Percentiles rank a stretch among this genome's conserved stretches.
Conservation (phyloP, 768 basidiomycete species). For the Lactarius psammicola region DNA sequence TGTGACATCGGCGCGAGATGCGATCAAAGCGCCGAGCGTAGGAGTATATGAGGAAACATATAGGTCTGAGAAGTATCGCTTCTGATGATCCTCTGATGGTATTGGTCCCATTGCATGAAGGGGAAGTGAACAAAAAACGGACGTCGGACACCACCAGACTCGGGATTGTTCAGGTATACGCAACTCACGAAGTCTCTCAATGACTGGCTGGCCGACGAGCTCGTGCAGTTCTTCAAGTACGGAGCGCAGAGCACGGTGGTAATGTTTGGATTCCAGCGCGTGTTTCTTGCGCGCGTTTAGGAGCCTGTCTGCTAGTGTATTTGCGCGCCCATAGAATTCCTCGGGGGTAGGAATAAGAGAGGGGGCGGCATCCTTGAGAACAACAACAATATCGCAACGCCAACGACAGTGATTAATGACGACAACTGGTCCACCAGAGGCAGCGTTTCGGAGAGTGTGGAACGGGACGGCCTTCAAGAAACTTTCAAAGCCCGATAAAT, state of each 20-base stretch:
- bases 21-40: constrained; percentile 19
- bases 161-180: background rate
- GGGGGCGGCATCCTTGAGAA: constrained; percentile 1
- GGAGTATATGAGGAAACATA: constrained; percentile 27
- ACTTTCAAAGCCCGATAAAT: constrained; percentile 3
- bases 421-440: constrained; percentile 10
- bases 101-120: constrained; percentile 24
- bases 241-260: constrained; percentile 1
- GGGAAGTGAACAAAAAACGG: constrained; percentile 20
- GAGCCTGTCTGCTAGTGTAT: background rate
- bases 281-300: background rate
- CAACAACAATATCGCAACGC: constrained; percentile 15
- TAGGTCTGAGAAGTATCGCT: constrained; percentile 11
- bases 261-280: background rate
- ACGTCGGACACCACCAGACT: constrained; percentile 26
- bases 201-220: constrained; percentile 7
- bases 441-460: constrained; percentile 8
- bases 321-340: constrained; percentile 6
- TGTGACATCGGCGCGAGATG: background rate
- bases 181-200: constrained; percentile 9
- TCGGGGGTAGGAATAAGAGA: constrained; percentile 9
- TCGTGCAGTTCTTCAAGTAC: constrained; percentile 15
- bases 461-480: constrained; percentile 4
- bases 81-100: background rate
- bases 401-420: constrained; percentile 14